Evolutionary conservation across 805 yeast genomes (phyloP).

Genomic region (Wickerhamiella bombiphila): DNA sequence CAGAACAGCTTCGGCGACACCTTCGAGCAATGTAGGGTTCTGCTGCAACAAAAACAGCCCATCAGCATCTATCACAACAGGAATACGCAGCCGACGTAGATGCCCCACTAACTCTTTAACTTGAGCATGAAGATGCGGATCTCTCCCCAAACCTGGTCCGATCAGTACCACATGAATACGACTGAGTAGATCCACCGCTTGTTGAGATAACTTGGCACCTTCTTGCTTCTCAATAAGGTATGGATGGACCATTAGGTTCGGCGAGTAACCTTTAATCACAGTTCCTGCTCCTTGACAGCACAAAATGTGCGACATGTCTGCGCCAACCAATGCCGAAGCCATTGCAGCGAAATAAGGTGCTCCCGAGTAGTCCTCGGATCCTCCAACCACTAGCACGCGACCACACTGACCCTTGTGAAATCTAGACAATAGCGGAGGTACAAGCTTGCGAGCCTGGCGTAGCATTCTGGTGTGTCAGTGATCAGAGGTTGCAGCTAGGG

Average conservation of each 20-base stretch:
- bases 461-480: too few species aligned
- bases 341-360: constrained; percentile 89
- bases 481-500: too few species aligned
- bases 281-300: constrained; percentile 70
- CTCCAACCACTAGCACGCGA: constrained; percentile 75
- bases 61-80: constrained; percentile 84
- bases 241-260: constrained; percentile 94
- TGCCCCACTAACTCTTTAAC: constrained; percentile 43
- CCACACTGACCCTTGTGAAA: constrained; percentile 93
- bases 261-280: constrained; percentile 75
- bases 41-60: constrained; percentile 54
- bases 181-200: constrained; percentile 39
- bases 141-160: constrained; percentile 93
- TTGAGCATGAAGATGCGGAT: constrained; percentile 46
- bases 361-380: constrained; percentile 91
- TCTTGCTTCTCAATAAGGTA: constrained; percentile 56
- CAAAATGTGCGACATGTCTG: constrained; percentile 79
- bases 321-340: constrained; percentile 71
- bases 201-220: constrained; percentile 36
- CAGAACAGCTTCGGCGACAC: constrained; percentile 47
- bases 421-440: constrained; percentile 39
- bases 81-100: constrained; percentile 41
- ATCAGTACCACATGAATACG: constrained; percentile 70
- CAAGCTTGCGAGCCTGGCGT: constrained; percentile 35
- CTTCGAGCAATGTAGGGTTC: constrained; percentile 29